phyloP scores from a whole-genome alignment of 2,329 filamentous ascomycete genomes.

The Dendryphion nanum region DNA sequence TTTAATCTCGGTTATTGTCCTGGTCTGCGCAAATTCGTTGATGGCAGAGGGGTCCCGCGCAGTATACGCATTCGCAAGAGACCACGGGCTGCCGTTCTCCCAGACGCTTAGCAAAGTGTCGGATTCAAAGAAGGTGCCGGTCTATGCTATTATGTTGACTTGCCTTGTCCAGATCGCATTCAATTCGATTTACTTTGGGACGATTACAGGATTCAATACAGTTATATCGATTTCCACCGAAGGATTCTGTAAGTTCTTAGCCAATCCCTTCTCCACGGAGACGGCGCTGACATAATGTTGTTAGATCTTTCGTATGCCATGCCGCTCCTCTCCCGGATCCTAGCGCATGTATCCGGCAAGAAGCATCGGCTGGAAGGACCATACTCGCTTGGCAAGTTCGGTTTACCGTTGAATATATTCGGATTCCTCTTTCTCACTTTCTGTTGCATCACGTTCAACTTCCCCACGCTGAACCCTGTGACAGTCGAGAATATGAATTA shows the following conservation, averaged over 20 bases:
- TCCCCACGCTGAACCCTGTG: slow-evolving; percentile 53
- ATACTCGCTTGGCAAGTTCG: slow-evolving; percentile 47
- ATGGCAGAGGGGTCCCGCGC: slow-evolving; percentile 49
- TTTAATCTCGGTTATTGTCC: slow-evolving; percentile 50
- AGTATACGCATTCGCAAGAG: slow-evolving; percentile 51
- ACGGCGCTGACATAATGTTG: no score
- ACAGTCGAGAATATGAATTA: slow-evolving; percentile 58
- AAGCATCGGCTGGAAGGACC: slow-evolving; percentile 45
- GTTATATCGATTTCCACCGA: slow-evolving; percentile 58
- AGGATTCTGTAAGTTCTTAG: slow-evolving; percentile 51
- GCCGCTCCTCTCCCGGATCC: slow-evolving; percentile 52
- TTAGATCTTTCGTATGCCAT: slow-evolving; percentile 57
- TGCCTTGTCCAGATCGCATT: slow-evolving; percentile 52
- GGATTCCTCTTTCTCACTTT: slow-evolving; percentile 55
- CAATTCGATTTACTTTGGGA: slow-evolving; percentile 57
- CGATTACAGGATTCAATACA: slow-evolving; percentile 55
- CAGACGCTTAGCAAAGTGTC: slow-evolving; percentile 47
- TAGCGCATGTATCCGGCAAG: slow-evolving; percentile 46
- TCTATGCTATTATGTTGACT: slow-evolving; percentile 50
- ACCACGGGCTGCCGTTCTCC: slow-evolving; percentile 55
- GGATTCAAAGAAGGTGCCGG: slow-evolving; percentile 47
- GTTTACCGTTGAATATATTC: slow-evolving; percentile 47
- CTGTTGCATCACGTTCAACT: slow-evolving; percentile 57
- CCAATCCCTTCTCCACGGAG: no score
- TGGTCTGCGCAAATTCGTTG: slow-evolving; percentile 48